A percentile compares a stretch with the other conserved stretches of the same genome.
Evolutionary conservation across 768 basidiomycete species (phyloP).

Genomic region (Amanita pseudoporphyria): DNA sequence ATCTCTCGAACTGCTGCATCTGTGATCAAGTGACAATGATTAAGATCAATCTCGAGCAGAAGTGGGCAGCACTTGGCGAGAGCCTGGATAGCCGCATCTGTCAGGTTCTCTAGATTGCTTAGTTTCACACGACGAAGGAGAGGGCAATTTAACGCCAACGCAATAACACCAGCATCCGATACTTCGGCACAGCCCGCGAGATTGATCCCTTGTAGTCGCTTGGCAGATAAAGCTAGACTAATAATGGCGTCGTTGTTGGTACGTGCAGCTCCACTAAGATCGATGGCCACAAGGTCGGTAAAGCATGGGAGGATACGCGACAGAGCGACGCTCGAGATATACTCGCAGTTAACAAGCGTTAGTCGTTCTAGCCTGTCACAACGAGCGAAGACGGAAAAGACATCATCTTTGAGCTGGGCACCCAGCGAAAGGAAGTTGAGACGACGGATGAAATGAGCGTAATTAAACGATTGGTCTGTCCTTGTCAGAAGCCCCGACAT

Average conservation of each 20-base stretch:
- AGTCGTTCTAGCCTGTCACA: constrained; percentile 84
- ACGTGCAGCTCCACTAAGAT: constrained; percentile 64
- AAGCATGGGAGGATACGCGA: constrained; percentile 56
- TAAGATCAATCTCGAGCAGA: constrained; percentile 91
- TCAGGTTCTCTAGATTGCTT: constrained; percentile 63
- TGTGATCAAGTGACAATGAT: constrained; percentile 70
- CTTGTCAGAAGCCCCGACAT: constrained; percentile 65
- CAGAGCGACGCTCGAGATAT: constrained; percentile 57
- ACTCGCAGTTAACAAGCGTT: constrained; percentile 72
- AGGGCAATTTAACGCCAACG: constrained; percentile 66
- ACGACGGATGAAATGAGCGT: constrained; percentile 80
- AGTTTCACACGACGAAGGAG: constrained; percentile 87
- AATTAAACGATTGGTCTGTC: constrained; percentile 72
- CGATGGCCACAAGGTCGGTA: constrained; percentile 76
- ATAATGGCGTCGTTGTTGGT: constrained; percentile 66
- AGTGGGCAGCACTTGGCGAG: constrained; percentile 75
- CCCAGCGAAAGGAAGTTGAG: constrained; percentile 80
- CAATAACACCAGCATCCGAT: constrained; percentile 67
- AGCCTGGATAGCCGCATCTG: constrained; percentile 65
- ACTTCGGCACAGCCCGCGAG: constrained; percentile 75
- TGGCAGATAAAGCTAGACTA: constrained; percentile 60
- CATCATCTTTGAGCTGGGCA: constrained; percentile 59
- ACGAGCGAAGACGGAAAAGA: constrained; percentile 57
- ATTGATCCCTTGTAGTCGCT: constrained; percentile 85
- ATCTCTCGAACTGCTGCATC: constrained; percentile 74